Conservation (phyloP, 2,329 filamentous ascomycete species). For the Hypomyces rosellus region DNA sequence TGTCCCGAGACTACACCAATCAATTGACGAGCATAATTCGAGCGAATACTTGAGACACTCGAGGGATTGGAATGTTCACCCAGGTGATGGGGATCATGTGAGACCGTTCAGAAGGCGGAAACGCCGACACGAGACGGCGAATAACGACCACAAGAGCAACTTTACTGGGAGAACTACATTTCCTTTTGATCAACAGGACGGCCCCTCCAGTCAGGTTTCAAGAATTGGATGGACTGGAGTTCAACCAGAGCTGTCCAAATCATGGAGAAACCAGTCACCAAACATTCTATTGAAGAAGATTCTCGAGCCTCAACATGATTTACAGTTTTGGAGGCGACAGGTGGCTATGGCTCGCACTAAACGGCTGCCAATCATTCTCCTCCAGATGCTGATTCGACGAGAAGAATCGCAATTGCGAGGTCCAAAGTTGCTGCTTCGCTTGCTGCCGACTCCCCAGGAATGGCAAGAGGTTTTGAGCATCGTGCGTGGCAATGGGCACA, state of each 20-base stretch:
- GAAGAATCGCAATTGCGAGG: slow-evolving; percentile 13
- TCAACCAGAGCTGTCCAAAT: background rate
- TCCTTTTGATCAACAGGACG: background rate
- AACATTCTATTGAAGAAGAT: slow-evolving; percentile 20
- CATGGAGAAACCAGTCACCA: slow-evolving; percentile 14
- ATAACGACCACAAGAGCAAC: too few species aligned
- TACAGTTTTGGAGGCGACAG: slow-evolving; percentile 14
- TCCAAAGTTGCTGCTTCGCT: slow-evolving; percentile 14
- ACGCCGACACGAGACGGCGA: background rate
- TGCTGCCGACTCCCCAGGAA: slow-evolving; percentile 20
- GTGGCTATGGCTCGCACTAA: slow-evolving; percentile 20
- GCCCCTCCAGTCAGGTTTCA: background rate
- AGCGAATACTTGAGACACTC: background rate
- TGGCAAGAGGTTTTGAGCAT: slow-evolving; percentile 18
- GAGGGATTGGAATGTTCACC: background rate
- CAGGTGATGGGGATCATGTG: background rate
- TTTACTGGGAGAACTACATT: too few species aligned
- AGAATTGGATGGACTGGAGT: background rate
- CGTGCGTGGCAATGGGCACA: slow-evolving; percentile 17
- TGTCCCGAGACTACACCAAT: background rate
- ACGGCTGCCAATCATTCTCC: slow-evolving; percentile 24
- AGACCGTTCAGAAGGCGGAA: background rate
- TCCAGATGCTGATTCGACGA: slow-evolving; percentile 26
- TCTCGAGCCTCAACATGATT: slow-evolving; percentile 10
- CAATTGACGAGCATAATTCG: background rate